A percentile compares a stretch with the other conserved stretches of the same genome.
Evolutionary conservation across 805 yeast genomes (phyloP).

Genomic region (Lipomyces spencermartinsiae): DNA sequence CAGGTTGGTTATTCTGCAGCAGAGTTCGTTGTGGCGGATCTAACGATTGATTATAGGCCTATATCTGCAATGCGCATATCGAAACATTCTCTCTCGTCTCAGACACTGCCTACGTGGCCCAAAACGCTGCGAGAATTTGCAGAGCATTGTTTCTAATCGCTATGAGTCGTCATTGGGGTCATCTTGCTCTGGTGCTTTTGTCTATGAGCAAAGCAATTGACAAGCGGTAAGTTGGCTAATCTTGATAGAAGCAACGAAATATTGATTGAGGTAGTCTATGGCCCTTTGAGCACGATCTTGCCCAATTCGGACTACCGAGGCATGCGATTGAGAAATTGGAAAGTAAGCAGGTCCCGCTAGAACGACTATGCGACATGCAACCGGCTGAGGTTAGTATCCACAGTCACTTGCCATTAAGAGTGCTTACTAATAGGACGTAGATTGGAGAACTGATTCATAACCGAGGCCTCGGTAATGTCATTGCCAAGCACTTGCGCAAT

Average conservation of each 20-base stretch:
- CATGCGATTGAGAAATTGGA: constrained; percentile 67
- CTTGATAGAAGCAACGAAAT: not conserved
- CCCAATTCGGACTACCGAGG: constrained; percentile 76
- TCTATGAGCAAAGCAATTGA: constrained; percentile 88
- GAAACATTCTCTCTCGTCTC: constrained; percentile 83
- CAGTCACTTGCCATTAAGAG: not conserved
- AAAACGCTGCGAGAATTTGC: constrained; percentile 90
- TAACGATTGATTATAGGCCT: constrained; percentile 52
- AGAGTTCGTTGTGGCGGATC: not conserved
- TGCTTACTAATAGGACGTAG: constrained; percentile 17
- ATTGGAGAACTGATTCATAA: constrained; percentile 92
- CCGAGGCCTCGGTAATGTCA: constrained; percentile 66
- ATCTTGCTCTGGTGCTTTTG: constrained; percentile 72
- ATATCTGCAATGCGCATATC: constrained; percentile 73
- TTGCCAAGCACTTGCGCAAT: constrained; percentile 65
- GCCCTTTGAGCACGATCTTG: constrained; percentile 89
- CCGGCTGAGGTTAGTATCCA: constrained; percentile 57
- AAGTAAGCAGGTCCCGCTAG: constrained; percentile 61
- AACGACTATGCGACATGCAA: constrained; percentile 72
- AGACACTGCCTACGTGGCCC: constrained; percentile 92
- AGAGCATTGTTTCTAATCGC: constrained; percentile 89
- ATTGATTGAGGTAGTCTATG: constrained; percentile 54
- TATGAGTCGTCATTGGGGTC: constrained; percentile 90
- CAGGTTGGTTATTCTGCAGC: constrained; percentile 51
- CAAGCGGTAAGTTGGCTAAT: constrained; percentile 50